Conservation (phyloP, 2,329 filamentous ascomycete species). For the Septoria linicola region DNA sequence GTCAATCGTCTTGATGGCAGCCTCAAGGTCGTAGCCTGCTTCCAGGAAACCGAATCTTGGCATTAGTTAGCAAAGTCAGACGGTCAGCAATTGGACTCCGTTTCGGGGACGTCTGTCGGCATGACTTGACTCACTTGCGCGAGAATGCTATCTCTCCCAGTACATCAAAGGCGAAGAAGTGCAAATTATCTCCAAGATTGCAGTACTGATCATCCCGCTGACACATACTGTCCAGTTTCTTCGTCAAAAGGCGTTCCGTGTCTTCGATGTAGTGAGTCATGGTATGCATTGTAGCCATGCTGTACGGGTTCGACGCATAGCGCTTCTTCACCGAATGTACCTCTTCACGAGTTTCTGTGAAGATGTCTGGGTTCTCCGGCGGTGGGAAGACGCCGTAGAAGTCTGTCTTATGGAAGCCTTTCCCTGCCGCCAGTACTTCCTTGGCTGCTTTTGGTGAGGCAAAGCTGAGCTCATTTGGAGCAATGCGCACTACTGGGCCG, state of each 20-base stretch:
- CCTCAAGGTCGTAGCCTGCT: constrained; percentile 52
- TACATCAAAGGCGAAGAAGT: constrained; percentile 42
- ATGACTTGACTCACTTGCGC: constrained; percentile 32
- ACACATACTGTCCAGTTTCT: constrained; percentile 47
- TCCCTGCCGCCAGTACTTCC: constrained; percentile 35
- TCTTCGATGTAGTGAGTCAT: constrained; percentile 54
- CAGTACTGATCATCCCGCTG: constrained; percentile 36
- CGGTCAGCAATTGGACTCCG: no score
- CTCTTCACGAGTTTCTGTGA: constrained; percentile 56
- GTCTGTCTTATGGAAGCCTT: constrained; percentile 36
- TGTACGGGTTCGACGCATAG: constrained; percentile 46
- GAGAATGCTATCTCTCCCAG: constrained; percentile 42
- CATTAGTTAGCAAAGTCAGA: no score
- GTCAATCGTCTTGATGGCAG: constrained; percentile 55
- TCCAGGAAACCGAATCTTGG: constrained; percentile 51
- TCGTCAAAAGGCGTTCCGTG: constrained; percentile 49
- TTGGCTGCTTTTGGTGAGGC: constrained; percentile 34
- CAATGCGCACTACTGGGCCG: constrained; percentile 35
- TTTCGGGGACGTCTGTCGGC: no score
- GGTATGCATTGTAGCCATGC: constrained; percentile 56
- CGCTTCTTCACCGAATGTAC: constrained; percentile 58
- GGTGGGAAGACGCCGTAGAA: constrained; percentile 53
- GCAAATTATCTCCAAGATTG: constrained; percentile 48
- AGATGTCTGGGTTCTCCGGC: constrained; percentile 58
- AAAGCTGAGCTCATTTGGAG: constrained; percentile 36